phyloP scores from a whole-genome alignment of 305 asterid genomes.

The Solanum hybrid region DNA sequence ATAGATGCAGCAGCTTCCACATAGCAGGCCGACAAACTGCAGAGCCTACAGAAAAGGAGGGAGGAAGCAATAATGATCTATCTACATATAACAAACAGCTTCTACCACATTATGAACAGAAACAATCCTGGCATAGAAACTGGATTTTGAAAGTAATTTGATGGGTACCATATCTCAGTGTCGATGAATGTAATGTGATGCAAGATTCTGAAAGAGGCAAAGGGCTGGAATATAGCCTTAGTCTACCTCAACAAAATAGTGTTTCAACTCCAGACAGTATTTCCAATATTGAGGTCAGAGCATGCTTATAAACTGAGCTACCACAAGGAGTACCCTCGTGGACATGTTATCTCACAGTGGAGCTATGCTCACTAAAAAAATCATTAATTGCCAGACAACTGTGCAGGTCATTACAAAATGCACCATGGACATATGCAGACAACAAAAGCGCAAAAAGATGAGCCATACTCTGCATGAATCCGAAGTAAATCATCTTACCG shows the following conservation, averaged over 20 bases:
- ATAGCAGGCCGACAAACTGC: slow-evolving; percentile 65
- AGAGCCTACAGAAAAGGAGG: slow-evolving; percentile 43
- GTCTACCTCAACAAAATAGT: not conserved
- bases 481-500: slow-evolving; percentile 36
- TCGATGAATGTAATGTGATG: not conserved
- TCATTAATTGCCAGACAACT: not conserved
- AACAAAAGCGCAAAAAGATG: not conserved
- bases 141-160: not conserved
- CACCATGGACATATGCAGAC: not conserved
- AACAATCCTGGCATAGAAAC: not conserved
- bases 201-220: not conserved
- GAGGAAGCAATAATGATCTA: not conserved
- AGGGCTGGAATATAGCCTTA: not conserved
- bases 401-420: not conserved
- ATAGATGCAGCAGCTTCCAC: slow-evolving; percentile 71
- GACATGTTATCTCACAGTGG: not conserved
- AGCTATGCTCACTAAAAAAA: not conserved
- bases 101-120: not conserved
- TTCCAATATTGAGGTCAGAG: not conserved
- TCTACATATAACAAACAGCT: not conserved
- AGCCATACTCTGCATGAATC: not conserved
- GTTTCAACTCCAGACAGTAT: not conserved
- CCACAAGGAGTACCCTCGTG: not conserved
- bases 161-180: not conserved
- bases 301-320: not conserved